Base-by-base conservation (phyloP, 441 rosid genomes). In the Eruca vesicaria region DNA sequence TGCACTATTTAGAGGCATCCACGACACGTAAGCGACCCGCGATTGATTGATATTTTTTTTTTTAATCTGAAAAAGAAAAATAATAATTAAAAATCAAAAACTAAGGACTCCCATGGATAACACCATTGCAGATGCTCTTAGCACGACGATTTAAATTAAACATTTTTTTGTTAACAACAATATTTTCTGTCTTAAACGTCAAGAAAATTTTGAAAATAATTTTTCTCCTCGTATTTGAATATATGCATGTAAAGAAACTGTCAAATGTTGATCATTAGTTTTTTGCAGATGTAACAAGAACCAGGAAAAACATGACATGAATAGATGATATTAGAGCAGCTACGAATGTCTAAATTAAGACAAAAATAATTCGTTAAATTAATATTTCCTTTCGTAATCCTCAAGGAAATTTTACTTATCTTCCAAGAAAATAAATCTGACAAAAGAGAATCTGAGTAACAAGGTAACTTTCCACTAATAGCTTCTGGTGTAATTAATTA, bases 381-480 rank as follows among this genome's bases (percentile, higher is more conserved):
- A 55, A 48, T 23, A 21, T 74, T 50, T 75, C 61, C 29, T 20
- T 64, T 19, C 69, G 31, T 53, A 28, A 45, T 21, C 12, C 4
- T 63, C 58, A 48, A 0, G 57, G 29, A 63, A 76, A 55, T n/a
- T 69, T 56, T 48, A 20, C 21, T 1, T 43, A 31, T 16, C 7
- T n/a, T 43, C 3, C 11, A 6, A 63, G 33, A 28, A 36, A 41
- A 38, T 6, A n/a, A 58, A 63, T 36, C 50, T 63, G 35, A 52
- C 31, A 63, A 43, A 63, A 56, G 10, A 35, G 21, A 9, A 71
- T 71, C 65, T 66, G 11, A 19, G 10, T 15, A 23, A 53, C 7
- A 71, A 52, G 55, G 77, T 50, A 78, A 78, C 59, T 66, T 72
- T 19, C 77, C 69, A 71, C 21, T 66, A 77, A 77, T 69, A 58